Base-by-base conservation (phyloP, 345 rosid genomes). In the Brassica juncea region DNA sequence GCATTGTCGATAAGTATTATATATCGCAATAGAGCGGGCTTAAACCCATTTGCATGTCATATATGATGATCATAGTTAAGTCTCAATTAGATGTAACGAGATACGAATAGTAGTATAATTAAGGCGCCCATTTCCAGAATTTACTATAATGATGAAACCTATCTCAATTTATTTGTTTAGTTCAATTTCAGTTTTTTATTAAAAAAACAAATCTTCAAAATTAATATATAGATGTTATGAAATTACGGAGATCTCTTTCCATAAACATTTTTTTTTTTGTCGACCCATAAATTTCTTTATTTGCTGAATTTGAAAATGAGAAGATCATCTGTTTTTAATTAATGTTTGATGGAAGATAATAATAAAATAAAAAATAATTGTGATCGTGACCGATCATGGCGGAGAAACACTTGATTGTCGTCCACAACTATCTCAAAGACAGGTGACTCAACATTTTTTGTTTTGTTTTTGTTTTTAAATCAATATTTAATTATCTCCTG, bases 391-490 rank as follows among this genome's bases (percentile, higher is more conserved):
- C 83, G 83, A 74, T 63, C 75, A 80, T 70, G 83, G 62, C 79
- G 83, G 83, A 74, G 71, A 54, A 74, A 74, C n/a, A 69, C 67
- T 82, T 80, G 72, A 70, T 83, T 70, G 84, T 80, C 85, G 79
- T 77, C 88, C 94, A 86, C 84, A 79, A 79, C 71, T 76, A 73
- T 9, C 44, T 86, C 54, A 72, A 37, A 78, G 71, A 79, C 65
- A 85, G 91, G 89, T 87, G 83, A 62, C 61, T 58, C 9, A 34
- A 19, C 68, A 59, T 23, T 59, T 23, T 23, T 16, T 54, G 23
- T 55, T 8, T 21, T 57, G 9, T 57, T 19, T 10, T 47, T 3
- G 21, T 19, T 19, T 19, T 19, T 19, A 19, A 19, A 19, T 19
- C 21, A 19, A 19, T 19, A 19, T 19, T 19, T 61, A 84, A 72